Evolutionary conservation across 768 basidiomycete genomes (phyloP), one percentile per base, ranked within the genome.

Genomic region (Roridomyces roridus): DNA sequence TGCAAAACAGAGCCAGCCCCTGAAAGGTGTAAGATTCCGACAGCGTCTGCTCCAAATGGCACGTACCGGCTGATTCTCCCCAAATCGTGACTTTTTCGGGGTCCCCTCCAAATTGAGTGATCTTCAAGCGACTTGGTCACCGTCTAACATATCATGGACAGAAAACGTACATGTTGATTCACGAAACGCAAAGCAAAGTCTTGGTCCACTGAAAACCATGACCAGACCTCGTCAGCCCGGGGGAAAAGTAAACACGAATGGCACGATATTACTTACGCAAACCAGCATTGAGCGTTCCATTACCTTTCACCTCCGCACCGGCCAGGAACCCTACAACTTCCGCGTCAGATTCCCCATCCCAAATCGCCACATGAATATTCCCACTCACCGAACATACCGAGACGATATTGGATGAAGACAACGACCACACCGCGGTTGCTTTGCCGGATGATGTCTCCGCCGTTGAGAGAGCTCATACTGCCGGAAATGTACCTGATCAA

Each of bases 341-440:
- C n/a, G 20, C n/a, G 42, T n/a, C 17, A 36, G 7, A 9, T 24
- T 2, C n/a, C n/a, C n/a, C n/a, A n/a, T n/a, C n/a, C n/a, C n/a
- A n/a, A n/a, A n/a, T n/a, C 21, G 39, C 20, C 10, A 3, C 11
- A 9, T 23, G 12, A n/a, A 20, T 12, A 1, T n/a, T 23, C 47
- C n/a, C n/a, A 35, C 34, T 26, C n/a, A 44, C 60, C 48, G n/a
- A 77, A 79, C 3, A 78, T 51, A 1, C 80, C 80, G 5, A 81
- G 57, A 14, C 79, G 71, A 49, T 80, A 80, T 56, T 80, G 79
- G 10, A 78, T 72, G 24, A 75, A 50, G 12, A 80, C 77, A 3
- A 70, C 71, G 0, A 80, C 68, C 2, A 75, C 69, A 3, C 68
- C 69, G 20, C 73, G 69, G 14, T 68, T 68, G 24, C 75, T 68